Percentiles rank a stretch among this genome's conserved stretches.
Conservation (phyloP, 441 rosid species). For the Metrosideros polymorpha region DNA sequence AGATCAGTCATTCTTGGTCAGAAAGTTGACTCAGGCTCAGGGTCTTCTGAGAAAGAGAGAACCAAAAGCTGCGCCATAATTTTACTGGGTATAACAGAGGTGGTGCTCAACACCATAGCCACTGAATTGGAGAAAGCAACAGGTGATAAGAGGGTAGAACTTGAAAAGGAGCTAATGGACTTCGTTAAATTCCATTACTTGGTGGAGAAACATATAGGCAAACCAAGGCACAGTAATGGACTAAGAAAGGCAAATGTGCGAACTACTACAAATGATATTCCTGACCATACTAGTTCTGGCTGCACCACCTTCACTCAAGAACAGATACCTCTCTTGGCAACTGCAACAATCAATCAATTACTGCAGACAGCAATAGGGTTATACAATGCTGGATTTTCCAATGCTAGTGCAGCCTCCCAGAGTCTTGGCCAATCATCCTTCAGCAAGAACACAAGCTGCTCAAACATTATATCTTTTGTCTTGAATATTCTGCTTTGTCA, state of each 20-base stretch:
- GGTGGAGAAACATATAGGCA: conserved; percentile 29
- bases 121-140: conserved; percentile 52
- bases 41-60: conserved; percentile 43
- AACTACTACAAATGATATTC: conserved; percentile 19
- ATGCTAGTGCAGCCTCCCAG: conserved; percentile 27
- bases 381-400: conserved; percentile 15
- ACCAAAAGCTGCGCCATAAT: conserved; percentile 39
- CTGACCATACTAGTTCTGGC: conserved; percentile 21
- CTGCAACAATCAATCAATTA: conserved; percentile 60
- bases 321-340: conserved; percentile 42
- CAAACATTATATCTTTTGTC: conserved; percentile 31
- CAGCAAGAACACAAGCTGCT: conserved; percentile 25
- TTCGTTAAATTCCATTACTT: conserved; percentile 37
- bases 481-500: conserved; percentile 49
- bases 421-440: conserved; percentile 37
- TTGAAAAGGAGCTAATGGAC: conserved; percentile 50
- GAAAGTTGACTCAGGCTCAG: conserved; percentile 31
- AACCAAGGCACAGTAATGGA: conserved; percentile 29
- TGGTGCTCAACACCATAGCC: conserved; percentile 44
- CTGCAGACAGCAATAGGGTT: conserved; percentile 28
- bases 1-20: conserved; percentile 52
- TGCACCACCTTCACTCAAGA: conserved; percentile 24
- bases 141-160: conserved; percentile 33
- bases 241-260: conserved; percentile 34
- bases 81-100: conserved; percentile 48